Base-by-base conservation (phyloP, 2,329 filamentous ascomycete genomes). In the Venturia nashicola region DNA sequence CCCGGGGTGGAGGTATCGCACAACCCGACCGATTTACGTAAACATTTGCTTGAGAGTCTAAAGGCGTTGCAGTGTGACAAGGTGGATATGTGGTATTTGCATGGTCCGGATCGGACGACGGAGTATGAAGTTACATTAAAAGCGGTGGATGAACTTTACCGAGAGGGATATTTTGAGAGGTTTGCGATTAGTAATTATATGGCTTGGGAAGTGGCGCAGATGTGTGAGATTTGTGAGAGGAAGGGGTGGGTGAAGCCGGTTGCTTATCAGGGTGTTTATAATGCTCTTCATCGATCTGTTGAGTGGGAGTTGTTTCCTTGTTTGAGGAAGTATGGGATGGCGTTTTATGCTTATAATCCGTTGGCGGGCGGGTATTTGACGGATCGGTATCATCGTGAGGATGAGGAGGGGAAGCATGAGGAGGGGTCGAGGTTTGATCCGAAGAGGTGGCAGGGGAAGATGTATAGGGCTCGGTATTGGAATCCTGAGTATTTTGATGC, bases 61-160 rank as follows among this genome's bases (percentile, higher is more conserved):
- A 65, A 70, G 46, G 76, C 75, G 1, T 71, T 81, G 16, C 69
- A 74, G 42, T 70, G 73, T 0, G 69, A 73, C 34, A 75, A 74
- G 65, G 70, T 82, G 2, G 74, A 82, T 46, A 76, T 80, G 61
- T 80, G 75, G 68, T 83, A 82, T 65, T 74, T 83, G 2, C 80
- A 83, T 66, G 76, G 73, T 0, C 80, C 80, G 62, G 80, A 83
- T 67, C 72, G 76, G n/a, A 76, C 70, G 0, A 76, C 74, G 1
- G 78, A 80, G 0, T 74, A 76, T 61, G 76, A 78, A 61, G 75
- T 77, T 5, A 81, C 80, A 1, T 70, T 82, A n/a, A 69, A 71
- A 7, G 78, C 73, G 34, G 76, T 82, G 42, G 74, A 83, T 67
- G 69, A 75, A 5, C 72, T 82, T 0, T 71, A 79, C 69, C 67